Evolutionary conservation across 108 stramenopile genomes (phyloP).

Genomic region (Thalassiosira profunda): DNA sequence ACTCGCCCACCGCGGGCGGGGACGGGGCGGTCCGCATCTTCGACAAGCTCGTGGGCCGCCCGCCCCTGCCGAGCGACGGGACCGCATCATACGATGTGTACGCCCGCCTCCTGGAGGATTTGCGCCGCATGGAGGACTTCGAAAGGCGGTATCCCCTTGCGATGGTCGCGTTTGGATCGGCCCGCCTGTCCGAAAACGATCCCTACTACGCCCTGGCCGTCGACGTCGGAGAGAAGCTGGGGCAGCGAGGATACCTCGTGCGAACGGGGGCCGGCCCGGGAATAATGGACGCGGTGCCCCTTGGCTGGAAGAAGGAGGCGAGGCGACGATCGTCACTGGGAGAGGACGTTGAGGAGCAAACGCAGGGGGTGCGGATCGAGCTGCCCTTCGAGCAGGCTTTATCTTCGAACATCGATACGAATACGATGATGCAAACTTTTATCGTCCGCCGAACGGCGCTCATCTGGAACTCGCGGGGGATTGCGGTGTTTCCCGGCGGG

Average conservation of each 20-base stretch:
- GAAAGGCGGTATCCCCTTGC: slow-evolving; percentile 22
- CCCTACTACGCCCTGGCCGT: slow-evolving; percentile 20
- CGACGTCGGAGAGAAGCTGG: slow-evolving; percentile 22
- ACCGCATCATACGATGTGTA: neutral
- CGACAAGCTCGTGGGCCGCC: slow-evolving; percentile 20
- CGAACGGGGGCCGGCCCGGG: slow-evolving; percentile 25
- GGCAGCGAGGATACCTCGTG: slow-evolving; percentile 12
- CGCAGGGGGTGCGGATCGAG: slow-evolving; percentile 38
- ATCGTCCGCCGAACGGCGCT: slow-evolving; percentile 29
- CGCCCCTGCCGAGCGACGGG: slow-evolving; percentile 23
- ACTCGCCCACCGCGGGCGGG: slow-evolving; percentile 5
- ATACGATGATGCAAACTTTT: slow-evolving; percentile 39
- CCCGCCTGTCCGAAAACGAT: slow-evolving; percentile 16
- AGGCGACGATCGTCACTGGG: neutral
- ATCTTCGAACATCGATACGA: slow-evolving; percentile 24
- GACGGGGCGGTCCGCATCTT: slow-evolving; percentile 26
- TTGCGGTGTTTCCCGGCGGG: slow-evolving; percentile 36
- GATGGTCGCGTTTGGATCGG: slow-evolving; percentile 34
- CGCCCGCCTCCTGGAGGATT: slow-evolving; percentile 6
- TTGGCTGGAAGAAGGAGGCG: slow-evolving; percentile 17
- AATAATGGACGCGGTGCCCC: slow-evolving; percentile 39
- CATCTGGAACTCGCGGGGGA: slow-evolving; percentile 38
- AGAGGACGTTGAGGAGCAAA: slow-evolving; percentile 4
- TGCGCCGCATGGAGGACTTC: slow-evolving; percentile 31
- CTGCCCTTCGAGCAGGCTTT: slow-evolving; percentile 32